Base-by-base conservation (phyloP, 1,284 basidiomycete genomes). In the Flammula alnicola region DNA sequence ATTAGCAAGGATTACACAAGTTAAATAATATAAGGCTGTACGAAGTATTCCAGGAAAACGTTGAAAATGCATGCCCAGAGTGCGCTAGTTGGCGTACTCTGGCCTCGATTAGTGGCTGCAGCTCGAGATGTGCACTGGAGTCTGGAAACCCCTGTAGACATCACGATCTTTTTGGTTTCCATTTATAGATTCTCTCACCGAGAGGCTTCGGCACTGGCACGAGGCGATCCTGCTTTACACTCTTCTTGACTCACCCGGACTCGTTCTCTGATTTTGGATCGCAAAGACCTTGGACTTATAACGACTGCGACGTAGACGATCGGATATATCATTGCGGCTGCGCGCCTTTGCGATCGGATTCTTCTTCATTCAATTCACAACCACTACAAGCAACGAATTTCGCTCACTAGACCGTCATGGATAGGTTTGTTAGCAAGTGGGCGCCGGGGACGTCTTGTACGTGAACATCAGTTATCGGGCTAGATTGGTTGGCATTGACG, bases 391-490 rank as follows among this genome's bases (percentile, higher is more conserved):
- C n/a, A n/a, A n/a, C n/a, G n/a, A n/a, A n/a, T n/a, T n/a, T n/a
- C n/a, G n/a, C n/a, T n/a, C n/a, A n/a, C n/a, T n/a, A n/a, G n/a
- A 32, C 14, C 17, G 25, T 9, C n/a, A 59, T 56, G 57, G 55
- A 55, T 31, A 39, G 43, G 53, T 40, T 42, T 4, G 44, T 63
- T 16, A 57, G 44, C 30, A 56, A 42, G 48, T 63, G 61, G 61
- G 40, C 61, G 10, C 49, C 59, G 23, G 61, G 61, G 14, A 39
- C 54, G 5, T 43, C 56, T 37, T 63, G 61, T 63, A 37, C 35
- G 61, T 57, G 16, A 14, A 1, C 39, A 29, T 12, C 19, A 7
- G 14, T 1, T 27, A 40, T 23, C 19, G 6, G 11, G 10, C 6
- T 11, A 6, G 25, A 20, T 17, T n/a, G 8, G n/a, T 23, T 11